phyloP scores from a whole-genome alignment of 106 monocot species.

The Dactylorhiza incarnata region DNA sequence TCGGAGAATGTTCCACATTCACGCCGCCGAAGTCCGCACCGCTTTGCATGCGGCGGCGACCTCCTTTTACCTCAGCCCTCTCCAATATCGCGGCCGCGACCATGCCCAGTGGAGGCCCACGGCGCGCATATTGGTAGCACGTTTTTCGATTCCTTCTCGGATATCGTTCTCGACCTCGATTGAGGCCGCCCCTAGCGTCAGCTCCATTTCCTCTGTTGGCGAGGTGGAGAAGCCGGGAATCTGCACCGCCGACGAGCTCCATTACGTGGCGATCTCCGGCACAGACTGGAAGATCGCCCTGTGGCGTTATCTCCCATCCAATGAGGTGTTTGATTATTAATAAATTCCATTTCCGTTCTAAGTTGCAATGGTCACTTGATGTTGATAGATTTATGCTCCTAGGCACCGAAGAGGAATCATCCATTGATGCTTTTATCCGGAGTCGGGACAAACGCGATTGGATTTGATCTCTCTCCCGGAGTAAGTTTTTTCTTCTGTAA shows the following conservation, averaged over 20 bases:
- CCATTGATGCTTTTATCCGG: slow-evolving; percentile 87
- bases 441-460: slow-evolving; percentile 87
- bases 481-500: slow-evolving; percentile 28
- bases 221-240: slow-evolving; percentile 20
- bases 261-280: slow-evolving; percentile 56
- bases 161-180: background rate
- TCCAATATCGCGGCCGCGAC: background rate
- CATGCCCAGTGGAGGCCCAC: background rate
- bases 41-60: slow-evolving; percentile 36
- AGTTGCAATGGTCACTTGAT: background rate
- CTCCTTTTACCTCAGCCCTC: slow-evolving; percentile 13
- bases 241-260: slow-evolving; percentile 78
- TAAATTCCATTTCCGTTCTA: background rate
- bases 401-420: slow-evolving; percentile 93
- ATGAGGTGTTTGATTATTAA: slow-evolving; percentile 22
- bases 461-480: slow-evolving; percentile 87
- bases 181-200: background rate
- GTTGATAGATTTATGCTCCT: background rate
- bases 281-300: slow-evolving; percentile 68
- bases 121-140: background rate
- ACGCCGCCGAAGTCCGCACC: slow-evolving; percentile 26
- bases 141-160: background rate
- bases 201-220: background rate
- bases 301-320: slow-evolving; percentile 53
- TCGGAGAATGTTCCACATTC: slow-evolving; percentile 8